These are phyloP conservation scores for Candida sithepensis DNA, from an alignment of 805 yeast genomes.

Conservation along the genomic window DNA sequence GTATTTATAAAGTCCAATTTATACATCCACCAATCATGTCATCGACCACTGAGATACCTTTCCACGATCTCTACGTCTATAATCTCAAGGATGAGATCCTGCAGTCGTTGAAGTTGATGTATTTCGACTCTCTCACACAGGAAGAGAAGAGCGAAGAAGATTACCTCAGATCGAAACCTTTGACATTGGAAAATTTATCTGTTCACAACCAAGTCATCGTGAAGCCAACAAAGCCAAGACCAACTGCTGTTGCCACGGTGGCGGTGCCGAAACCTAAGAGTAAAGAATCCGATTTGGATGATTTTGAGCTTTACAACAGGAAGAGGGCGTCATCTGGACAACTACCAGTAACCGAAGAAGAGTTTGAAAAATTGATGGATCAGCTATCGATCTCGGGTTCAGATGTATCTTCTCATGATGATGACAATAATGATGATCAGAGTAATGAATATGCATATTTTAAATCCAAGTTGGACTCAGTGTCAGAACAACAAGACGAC, in stretches of 20 bases:
- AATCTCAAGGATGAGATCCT: conserved; percentile 38
- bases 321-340: conserved; percentile 48
- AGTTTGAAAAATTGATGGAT: conserved; percentile 54
- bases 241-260: neutral
- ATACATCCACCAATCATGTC: too few species aligned
- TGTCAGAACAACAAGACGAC: conserved; percentile 3
- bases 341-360: conserved; percentile 46
- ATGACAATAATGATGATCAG: neutral
- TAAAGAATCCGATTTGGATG: conserved; percentile 6
- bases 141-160: conserved; percentile 24
- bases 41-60: conserved; percentile 18
- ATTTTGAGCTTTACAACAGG: conserved; percentile 39
- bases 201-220: conserved; percentile 5
- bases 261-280: neutral
- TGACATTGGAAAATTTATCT: conserved; percentile 1
- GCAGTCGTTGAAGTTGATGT: conserved; percentile 46
- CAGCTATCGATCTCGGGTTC: conserved; percentile 59
- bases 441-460: neutral
- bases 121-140: conserved; percentile 50
- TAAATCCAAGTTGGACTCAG: neutral
- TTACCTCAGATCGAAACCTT: conserved; percentile 13
- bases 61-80: conserved; percentile 45
- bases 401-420: conserved; percentile 27
- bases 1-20: too few species aligned
- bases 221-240: conserved; percentile 5